Base-by-base conservation (phyloP, 1,284 basidiomycete genomes). In the Anthracocystis setariae region DNA sequence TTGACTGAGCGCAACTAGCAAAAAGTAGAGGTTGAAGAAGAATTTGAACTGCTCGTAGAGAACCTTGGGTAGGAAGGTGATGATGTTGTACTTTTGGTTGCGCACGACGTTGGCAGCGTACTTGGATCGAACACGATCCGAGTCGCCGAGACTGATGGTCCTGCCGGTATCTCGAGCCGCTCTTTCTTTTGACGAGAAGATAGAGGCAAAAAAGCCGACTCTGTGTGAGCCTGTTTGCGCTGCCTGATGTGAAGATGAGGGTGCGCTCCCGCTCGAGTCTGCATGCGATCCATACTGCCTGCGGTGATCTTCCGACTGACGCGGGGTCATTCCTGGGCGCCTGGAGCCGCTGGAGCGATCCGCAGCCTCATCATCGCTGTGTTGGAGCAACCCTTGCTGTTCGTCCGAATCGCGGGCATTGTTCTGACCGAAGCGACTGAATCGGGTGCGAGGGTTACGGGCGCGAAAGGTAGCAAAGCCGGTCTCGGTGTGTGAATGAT, bases 1-100 rank as follows among this genome's bases (percentile, higher is more conserved):
- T 83, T 98, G 95, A 27, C 92, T 94, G 4, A 98, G 86, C 0
- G 96, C 95, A 15, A 99, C 96, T 13, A 98, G 89, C 4, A 98
- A 88, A 82, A 99, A 99, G 85, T 98, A 99, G 13, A 98, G 88
- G 83, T 99, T 99, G 90, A 97, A 98, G 87, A 99, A 99, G 87
- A 96, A 98, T 85, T 98, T 98, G 90, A 98, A 99, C 84, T 98
- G 96, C 84, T 98, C 94, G 84, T 98, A 98, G 82, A 98, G 90
- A 42, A 98, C 94, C 66, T 97, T 88, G 0, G 95, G 95, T 4
- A 99, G 87, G 86, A 98, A 98, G 9, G 92, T 93, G 84, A 93
- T 87, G 49, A 92, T 85, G 81, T 93, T 96, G 87, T 98, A 98
- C 85, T 99, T 99, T 84, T 98, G 95, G 80, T 99, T 99, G 74